A percentile compares a stretch with the other conserved stretches of the same genome.
Conservation (phyloP, 331 rosid genomes). For the Malus hybrid region DNA sequence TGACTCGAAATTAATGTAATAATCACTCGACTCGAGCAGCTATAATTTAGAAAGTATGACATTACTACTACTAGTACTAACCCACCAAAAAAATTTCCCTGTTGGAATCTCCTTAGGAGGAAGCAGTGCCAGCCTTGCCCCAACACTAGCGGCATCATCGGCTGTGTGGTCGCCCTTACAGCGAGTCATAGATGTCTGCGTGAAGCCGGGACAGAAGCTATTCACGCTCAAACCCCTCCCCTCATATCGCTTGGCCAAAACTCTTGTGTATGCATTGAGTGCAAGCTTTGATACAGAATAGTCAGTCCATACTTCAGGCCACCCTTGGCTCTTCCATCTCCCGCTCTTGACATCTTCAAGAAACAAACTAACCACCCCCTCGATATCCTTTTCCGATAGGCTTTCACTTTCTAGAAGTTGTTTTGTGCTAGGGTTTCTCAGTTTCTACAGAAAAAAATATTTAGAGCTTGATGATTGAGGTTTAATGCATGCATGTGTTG, state of each 20-base stretch:
- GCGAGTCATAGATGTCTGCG: constrained; percentile 76
- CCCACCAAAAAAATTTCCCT: constrained; percentile 42
- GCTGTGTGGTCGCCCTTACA: constrained; percentile 70
- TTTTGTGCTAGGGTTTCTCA: constrained; percentile 38
- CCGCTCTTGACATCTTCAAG: constrained; percentile 49
- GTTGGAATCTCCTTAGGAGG: constrained; percentile 52
- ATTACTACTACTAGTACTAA: not conserved
- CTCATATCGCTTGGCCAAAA: constrained; percentile 43
- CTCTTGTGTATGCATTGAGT: constrained; percentile 56
- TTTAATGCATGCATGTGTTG: not conserved
- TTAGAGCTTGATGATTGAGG: not conserved
- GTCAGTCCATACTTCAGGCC: constrained; percentile 88
- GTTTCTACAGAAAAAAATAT: constrained; percentile 34
- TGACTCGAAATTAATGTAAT: no score
- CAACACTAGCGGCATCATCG: constrained; percentile 39
- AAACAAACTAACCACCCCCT: constrained; percentile 38
- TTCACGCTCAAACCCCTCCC: constrained; percentile 43
- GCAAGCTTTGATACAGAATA: constrained; percentile 82
- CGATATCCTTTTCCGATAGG: constrained; percentile 45
- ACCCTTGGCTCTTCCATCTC: constrained; percentile 58
- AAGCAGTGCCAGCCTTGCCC: constrained; percentile 49
- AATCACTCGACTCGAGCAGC: not conserved
- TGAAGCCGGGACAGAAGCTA: constrained; percentile 85
- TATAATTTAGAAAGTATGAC: constrained; percentile 21
- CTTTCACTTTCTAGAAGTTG: constrained; percentile 24